These are phyloP conservation scores for Aspergillus unguis DNA, from an alignment of 2,329 filamentous ascomycete genomes.

Conservation along the genomic window DNA sequence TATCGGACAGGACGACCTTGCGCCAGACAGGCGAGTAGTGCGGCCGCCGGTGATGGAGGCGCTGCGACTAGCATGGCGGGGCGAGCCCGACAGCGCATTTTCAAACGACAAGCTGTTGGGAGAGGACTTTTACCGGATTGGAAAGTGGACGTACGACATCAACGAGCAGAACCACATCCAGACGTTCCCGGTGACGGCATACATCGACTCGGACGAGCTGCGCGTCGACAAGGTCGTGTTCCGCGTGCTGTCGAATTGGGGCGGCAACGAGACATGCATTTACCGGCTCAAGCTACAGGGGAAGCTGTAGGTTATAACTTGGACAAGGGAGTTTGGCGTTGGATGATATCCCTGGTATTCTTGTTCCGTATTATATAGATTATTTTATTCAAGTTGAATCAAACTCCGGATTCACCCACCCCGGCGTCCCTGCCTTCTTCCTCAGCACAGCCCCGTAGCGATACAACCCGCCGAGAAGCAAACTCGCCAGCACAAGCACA, in stretches of 20 bases:
- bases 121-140: slow-evolving; percentile 38
- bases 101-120: slow-evolving; percentile 37
- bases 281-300: slow-evolving; percentile 47
- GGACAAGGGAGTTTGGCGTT: neutral
- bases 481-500: slow-evolving; percentile 39
- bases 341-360: slow-evolving; percentile 3
- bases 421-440: slow-evolving; percentile 35
- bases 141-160: slow-evolving; percentile 40
- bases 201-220: slow-evolving; percentile 34
- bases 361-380: neutral
- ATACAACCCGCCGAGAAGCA: slow-evolving; percentile 40
- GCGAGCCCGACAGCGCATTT: slow-evolving; percentile 31
- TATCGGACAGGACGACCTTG: slow-evolving; percentile 7
- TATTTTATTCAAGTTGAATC: slow-evolving; percentile 15
- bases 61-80: slow-evolving; percentile 29
- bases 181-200: slow-evolving; percentile 36
- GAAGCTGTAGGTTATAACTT: slow-evolving; percentile 21
- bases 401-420: slow-evolving; percentile 49
- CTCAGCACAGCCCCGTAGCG: slow-evolving; percentile 41
- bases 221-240: slow-evolving; percentile 41
- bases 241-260: slow-evolving; percentile 45
- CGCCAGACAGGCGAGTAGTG: slow-evolving; percentile 20
- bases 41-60: slow-evolving; percentile 31
- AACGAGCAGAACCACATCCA: slow-evolving; percentile 36
- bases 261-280: slow-evolving; percentile 42